Conservation (phyloP, 2,329 filamentous ascomycete genomes). For the Penicillium nordicum region DNA sequence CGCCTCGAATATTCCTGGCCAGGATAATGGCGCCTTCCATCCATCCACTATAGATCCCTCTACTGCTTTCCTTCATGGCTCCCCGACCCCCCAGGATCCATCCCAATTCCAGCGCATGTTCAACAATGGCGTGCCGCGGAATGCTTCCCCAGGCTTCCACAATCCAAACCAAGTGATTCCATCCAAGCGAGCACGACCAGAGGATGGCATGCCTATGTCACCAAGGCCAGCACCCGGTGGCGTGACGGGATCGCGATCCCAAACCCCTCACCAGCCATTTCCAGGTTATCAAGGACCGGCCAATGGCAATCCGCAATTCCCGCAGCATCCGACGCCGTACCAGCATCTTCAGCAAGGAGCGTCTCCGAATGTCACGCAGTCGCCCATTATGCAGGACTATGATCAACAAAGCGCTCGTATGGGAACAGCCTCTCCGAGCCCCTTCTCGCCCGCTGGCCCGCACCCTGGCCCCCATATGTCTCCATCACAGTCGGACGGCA, state of each 20-base stretch:
- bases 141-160: conserved; percentile 73
- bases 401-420: conserved; percentile 68
- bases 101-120: conserved; percentile 64
- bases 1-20: conserved; percentile 46
- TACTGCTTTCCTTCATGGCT: conserved; percentile 47
- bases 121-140: conserved; percentile 73
- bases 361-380: conserved; percentile 81
- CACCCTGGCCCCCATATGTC: conserved; percentile 66
- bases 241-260: conserved; percentile 78
- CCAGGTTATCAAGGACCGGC: conserved; percentile 65
- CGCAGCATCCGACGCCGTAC: conserved; percentile 64
- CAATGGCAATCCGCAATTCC: conserved; percentile 59
- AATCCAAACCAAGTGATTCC: conserved; percentile 80
- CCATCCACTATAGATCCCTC: conserved; percentile 47
- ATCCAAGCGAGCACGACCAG: conserved; percentile 80
- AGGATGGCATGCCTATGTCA: conserved; percentile 81
- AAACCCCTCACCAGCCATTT: conserved; percentile 81
- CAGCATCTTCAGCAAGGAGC: conserved; percentile 78
- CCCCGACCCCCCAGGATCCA: conserved; percentile 48
- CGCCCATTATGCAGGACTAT: conserved; percentile 80
- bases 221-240: conserved; percentile 72
- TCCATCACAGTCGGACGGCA: conserved; percentile 69
- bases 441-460: conserved; percentile 74
- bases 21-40: conserved; percentile 50
- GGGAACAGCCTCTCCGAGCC: conserved; percentile 87